A percentile compares a stretch with the other conserved stretches of the same genome.
Evolutionary conservation across 2,329 filamentous ascomycete species (phyloP).

Genomic region (Fusarium mexicanum): DNA sequence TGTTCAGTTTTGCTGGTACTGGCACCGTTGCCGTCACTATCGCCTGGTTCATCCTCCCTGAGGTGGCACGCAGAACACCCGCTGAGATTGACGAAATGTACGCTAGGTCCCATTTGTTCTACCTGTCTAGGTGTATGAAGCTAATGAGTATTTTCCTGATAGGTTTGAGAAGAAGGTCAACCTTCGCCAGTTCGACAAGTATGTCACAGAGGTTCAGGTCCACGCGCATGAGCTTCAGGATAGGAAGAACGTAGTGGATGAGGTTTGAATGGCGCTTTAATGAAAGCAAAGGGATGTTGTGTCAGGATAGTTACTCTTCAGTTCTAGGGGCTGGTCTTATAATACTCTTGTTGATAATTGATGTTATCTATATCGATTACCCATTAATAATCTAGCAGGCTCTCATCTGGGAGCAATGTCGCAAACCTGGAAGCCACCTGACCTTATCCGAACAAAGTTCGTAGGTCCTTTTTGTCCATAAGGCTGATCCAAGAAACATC

Average conservation of each 20-base stretch:
- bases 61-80: background rate
- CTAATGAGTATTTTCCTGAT: background rate
- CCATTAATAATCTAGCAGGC: too few species aligned
- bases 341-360: too few species aligned
- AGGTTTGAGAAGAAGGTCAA: background rate
- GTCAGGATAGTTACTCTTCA: fast-evolving
- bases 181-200: background rate
- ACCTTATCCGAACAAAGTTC: background rate
- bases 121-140: background rate
- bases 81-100: background rate
- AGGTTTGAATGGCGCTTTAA: background rate
- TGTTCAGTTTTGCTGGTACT: background rate
- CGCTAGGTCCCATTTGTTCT: fast-evolving
- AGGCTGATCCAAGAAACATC: background rate
- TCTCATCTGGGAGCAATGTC: too few species aligned
- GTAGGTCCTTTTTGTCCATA: background rate
- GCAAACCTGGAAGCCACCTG: too few species aligned
- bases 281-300: fast-evolving
- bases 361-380: too few species aligned
- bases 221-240: background rate
- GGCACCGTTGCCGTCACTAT: background rate
- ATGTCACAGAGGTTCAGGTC: background rate
- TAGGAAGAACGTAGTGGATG: background rate
- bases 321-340: fast-evolving
- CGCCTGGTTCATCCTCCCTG: background rate